Evolutionary conservation across 1,284 basidiomycete genomes (phyloP), one percentile per base, ranked within the genome.

Genomic region (Sanghuangporus sanghuang): DNA sequence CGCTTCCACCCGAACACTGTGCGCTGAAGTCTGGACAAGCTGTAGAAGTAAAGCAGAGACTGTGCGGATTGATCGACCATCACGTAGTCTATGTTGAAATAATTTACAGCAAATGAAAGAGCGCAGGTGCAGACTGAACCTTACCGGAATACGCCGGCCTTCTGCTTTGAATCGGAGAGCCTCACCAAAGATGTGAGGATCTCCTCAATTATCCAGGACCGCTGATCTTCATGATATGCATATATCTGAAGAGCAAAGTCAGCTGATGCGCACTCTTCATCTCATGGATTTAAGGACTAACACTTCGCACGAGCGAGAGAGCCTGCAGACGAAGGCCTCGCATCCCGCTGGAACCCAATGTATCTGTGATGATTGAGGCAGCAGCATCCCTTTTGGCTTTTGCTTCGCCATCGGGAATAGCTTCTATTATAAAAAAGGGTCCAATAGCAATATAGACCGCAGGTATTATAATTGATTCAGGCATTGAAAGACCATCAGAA

Each of bases 191-290:
- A 95, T 3, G 87, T 85, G 18, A 99, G 74, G 38, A 98, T 95
- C 74, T 98, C 96, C 73, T 98, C 95, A 21, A 99, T 90, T 67
- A 98, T 96, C 95, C 95, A 98, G 0, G 88, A 85, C 1, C 96
- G 81, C 74, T 99, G 96, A 44, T 90, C 87, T 64, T 92, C 87
- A 68, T 97, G 88, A 66, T 88, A 90, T 6, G 93, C 92, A 71
- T 98, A 98, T 36, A 96, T 88, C 89, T 94, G 70, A 38, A 7
- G 65, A 59, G 56, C 49, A 52, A 23, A 18, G 52, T 69, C 12
- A 63, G 59, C 48, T 39, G 54, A 39, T 66, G 38, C 35, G 23
- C 18, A 55, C 53, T 46, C 18, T 44, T 58, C 48, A 18, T n/a
- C 53, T 57, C 9, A 14, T 44, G 59, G 16, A 46, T 32, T 32